Base-by-base conservation (phyloP, 495 filamentous ascomycete genomes). In the Parmelia sp. region DNA sequence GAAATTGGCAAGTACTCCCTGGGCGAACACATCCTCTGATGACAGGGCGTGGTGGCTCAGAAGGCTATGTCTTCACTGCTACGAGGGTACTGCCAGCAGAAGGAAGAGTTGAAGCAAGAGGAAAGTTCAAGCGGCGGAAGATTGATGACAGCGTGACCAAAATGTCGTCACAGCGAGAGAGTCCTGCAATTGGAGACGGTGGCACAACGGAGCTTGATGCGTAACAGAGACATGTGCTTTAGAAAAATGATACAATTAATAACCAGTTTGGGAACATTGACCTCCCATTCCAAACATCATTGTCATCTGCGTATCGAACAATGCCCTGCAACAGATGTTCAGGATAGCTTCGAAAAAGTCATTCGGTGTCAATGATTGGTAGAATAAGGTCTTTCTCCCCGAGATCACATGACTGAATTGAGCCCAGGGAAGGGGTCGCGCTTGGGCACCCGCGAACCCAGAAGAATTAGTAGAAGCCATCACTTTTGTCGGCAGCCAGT, bases 11-110 rank as follows among this genome's bases (percentile, higher is more conserved):
- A 78, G 92, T 96, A 1, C 76, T 97, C 36, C 95, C 94, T 0
- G 91, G 92, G 5, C 79, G 94, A 57, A 97, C 94, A 61, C 94
- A 98, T 76, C 94, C 94, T 23, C 69, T 92, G 42, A 98, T 98
- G 94, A 94, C 89, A 51, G 82, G 84, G 57, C 82, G 84, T 27
- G 94, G 94, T 35, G 93, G 94, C 1, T 85, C 91, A 0, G 92
- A 97, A 74, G 94, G 94, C 6, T 97, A 88, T 74, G 74, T 98
- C 25, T 94, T 97, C 70, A 90, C 89, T 65, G 95, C 78, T 9
- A 89, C 87, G 66, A 84, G 86, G 65, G 92, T 94, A 11, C 74
- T 91, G 42, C 94, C 95, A 4, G 84, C 87, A 0, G 80, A 88
- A 66, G 89, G 88, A 11, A 87, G 80, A 69, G 86, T 96, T 33